Base-by-base conservation (phyloP, 2,329 filamentous ascomycete species). In the Aspergillus pseudonomiae region DNA sequence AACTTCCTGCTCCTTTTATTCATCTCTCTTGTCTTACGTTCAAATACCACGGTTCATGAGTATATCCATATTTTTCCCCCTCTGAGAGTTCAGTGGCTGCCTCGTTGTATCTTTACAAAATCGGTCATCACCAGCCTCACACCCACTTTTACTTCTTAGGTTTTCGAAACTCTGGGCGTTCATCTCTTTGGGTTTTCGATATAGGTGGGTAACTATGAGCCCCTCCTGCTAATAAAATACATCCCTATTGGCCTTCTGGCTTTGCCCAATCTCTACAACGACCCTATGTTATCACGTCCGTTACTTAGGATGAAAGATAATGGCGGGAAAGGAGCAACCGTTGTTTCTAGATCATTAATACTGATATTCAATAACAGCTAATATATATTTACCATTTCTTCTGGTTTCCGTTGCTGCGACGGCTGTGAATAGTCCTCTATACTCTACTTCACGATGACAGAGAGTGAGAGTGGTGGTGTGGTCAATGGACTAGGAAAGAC, bases 401-500 rank as follows among this genome's bases (percentile, higher is more conserved):
- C 36, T 39, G 11, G 16, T 39, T 16, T 12, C 21, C 12, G 12
- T 54, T 30, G 19, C 34, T 21, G 34, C 14, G n/a, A 36, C 32
- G 3, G 2, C 9, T 21, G 26, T 54, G 30, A 7, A 36, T 36
- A 26, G 11, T 39, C n/a, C n/a, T 30, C 3, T 14, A 24, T 28
- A 6, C 34, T 28, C 7, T 39, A 54, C 30, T 43, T 43, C 26
- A 68, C 59, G 55, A 76, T 74, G 68, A 34, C 65, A 16, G 68
- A 70, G 53, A 46, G 65, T 19, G 62, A 65, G 55, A 61, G 67
- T n/a, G 57, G 60, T n/a, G 63, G 66, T n/a, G 59, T 71, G 30
- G 63, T 69, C 39, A 71, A 76, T 62, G 76, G 77, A 56, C 66
- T 79, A 32, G 74, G 75, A 50, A 72, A 73, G 34, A 70, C 74